A percentile compares a stretch with the other conserved stretches of the same genome.
phyloP scores from a whole-genome alignment of 1,284 basidiomycete genomes.

The Fomitopsis betulina region DNA sequence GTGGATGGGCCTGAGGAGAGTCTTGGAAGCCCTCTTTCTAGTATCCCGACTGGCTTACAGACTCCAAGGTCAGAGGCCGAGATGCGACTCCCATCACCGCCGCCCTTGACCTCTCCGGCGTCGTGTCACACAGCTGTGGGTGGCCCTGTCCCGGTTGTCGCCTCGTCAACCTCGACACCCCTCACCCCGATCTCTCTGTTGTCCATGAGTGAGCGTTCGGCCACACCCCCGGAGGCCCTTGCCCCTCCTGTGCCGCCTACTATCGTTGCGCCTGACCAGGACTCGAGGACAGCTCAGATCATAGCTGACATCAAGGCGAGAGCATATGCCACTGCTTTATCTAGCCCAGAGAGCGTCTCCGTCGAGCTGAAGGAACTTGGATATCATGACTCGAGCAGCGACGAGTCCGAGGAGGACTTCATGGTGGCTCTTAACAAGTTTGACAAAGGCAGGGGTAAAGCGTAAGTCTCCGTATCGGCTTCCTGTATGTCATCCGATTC shows the following conservation, averaged over 20 bases:
- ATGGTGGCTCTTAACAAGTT: conserved; percentile 4
- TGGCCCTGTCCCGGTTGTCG: neutral
- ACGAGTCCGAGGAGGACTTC: conserved; percentile 32
- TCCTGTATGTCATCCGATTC: neutral
- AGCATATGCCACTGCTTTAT: conserved; percentile 31
- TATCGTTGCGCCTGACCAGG: conserved; percentile 39
- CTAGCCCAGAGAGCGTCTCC: conserved; percentile 32
- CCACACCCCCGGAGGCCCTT: conserved; percentile 37
- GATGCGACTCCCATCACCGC: neutral
- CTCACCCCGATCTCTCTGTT: conserved; percentile 1
- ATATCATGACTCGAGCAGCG: conserved; percentile 37
- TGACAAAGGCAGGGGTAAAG: conserved; percentile 11
- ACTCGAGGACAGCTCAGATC: conserved; percentile 48
- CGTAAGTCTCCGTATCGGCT: conserved; percentile 6
- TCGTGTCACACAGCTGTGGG: conserved; percentile 2
- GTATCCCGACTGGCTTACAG: neutral
- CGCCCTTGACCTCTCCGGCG: neutral
- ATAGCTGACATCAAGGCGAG: conserved; percentile 60
- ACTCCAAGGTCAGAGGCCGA: neutral
- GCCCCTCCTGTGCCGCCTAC: conserved; percentile 28
- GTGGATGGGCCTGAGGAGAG: conserved; percentile 14
- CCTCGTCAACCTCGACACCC: neutral
- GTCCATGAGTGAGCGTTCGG: conserved; percentile 14
- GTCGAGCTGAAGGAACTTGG: conserved; percentile 39
- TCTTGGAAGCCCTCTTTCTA: neutral